Evolutionary conservation across 2,329 filamentous ascomycete genomes (phyloP), one percentile per base, ranked within the genome.

Genomic region (Trichoderma pleuroti): DNA sequence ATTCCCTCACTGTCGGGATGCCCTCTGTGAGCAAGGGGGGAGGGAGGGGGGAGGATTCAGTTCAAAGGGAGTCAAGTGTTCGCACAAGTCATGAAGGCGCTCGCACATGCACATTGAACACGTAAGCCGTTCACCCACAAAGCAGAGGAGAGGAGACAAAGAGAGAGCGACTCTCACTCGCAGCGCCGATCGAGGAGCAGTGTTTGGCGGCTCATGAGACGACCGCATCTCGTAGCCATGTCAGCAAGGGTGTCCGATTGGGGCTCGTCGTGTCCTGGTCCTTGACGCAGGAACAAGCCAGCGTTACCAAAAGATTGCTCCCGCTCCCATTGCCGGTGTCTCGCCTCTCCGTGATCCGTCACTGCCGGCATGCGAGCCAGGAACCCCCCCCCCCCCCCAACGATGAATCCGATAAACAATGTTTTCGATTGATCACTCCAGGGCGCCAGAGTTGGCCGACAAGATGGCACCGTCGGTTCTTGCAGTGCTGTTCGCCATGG

Each of bases 121-220:
- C 24, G 26, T 56, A 30, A 30, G 52, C 42, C 42, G 42, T 49
- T 49, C 42, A 49, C 42, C 18, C 39, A 42, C 11, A 39, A 39
- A 39, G 30, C 12, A 60, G n/a, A n/a, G n/a, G 26, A 28, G 26
- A 28, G 26, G n/a, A 34, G 34, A 26, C 11, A 39, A 26, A 39
- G 12, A 16, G 65, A 68, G 65, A 60, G 65, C 28, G 36, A 36
- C 63, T 24, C 6, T 36, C 28, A 18, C 24, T 59, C 28, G 18
- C 28, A 21, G 65, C 16, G 28, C 52, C 26, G 34, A 16, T 46
- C 46, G 63, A 59, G 56, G 32, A 66, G 54, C 14, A 24, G 42
- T 42, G 26, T 64, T 59, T 59, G 70, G 65, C 70, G 70, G 65
- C 70, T 71, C 70, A 69, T 71, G 70, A 71, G 70, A 71, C 70